Evolutionary conservation across 805 yeast species (phyloP).

Genomic region (Scheffersomyces ergatensis): DNA sequence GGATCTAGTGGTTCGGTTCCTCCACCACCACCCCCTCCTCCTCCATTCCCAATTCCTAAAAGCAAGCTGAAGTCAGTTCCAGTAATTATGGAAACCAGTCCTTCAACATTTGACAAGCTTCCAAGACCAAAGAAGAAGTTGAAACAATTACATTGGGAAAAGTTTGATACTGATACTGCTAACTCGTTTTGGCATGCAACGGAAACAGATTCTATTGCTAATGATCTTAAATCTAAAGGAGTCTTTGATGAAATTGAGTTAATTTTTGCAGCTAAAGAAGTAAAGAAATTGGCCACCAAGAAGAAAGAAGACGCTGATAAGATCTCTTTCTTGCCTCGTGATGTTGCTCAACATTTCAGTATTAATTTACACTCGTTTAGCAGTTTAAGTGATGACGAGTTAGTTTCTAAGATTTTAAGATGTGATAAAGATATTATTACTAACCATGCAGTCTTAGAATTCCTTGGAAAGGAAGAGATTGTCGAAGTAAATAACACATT

Average conservation of each 20-base stretch:
- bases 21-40: constrained; percentile 25
- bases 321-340: constrained; percentile 61
- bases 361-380: constrained; percentile 70
- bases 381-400: constrained; percentile 48
- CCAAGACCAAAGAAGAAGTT: constrained; percentile 60
- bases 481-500: constrained; percentile 56
- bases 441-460: constrained; percentile 62
- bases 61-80: constrained; percentile 2
- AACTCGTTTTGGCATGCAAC: constrained; percentile 63
- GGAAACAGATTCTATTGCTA: constrained; percentile 43
- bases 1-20: constrained; percentile 15
- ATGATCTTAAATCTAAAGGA: constrained; percentile 55
- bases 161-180: constrained; percentile 47
- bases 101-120: constrained; percentile 39
- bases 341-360: constrained; percentile 75
- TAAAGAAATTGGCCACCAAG: constrained; percentile 41
- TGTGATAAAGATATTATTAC: constrained; percentile 58
- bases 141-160: constrained; percentile 85
- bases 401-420: constrained; percentile 51
- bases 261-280: constrained; percentile 58
- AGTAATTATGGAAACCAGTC: constrained; percentile 16
- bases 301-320: constrained; percentile 44
- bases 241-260: constrained; percentile 63
- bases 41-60: constrained; percentile 20
- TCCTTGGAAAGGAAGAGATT: constrained; percentile 65